phyloP scores from a whole-genome alignment of 768 basidiomycete species.

The Daedaleopsis nitida region DNA sequence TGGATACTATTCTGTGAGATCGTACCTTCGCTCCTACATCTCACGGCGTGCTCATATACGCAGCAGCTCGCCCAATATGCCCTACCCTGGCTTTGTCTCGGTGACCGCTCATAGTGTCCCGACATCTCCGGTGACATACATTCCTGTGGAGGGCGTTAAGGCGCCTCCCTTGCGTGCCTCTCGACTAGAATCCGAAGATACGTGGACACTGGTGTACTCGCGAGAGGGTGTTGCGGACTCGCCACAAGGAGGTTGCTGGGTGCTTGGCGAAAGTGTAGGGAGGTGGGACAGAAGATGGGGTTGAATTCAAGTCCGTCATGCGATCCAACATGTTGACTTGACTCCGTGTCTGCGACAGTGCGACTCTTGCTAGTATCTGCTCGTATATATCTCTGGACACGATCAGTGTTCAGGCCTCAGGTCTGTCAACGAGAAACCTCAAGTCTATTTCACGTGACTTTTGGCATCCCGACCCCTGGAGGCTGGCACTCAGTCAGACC shows the following conservation, averaged over 20 bases:
- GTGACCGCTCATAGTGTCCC: slow-evolving; percentile 48
- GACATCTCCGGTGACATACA: slow-evolving; percentile 52
- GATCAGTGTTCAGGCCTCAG: too few species aligned
- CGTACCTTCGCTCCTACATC: neutral
- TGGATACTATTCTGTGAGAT: slow-evolving; percentile 48
- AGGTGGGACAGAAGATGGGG: slow-evolving; percentile 46
- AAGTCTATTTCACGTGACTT: too few species aligned
- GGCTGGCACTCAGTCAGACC: too few species aligned
- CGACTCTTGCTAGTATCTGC: too few species aligned
- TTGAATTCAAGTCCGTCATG: slow-evolving; percentile 18
- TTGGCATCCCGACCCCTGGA: too few species aligned
- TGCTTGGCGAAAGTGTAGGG: slow-evolving; percentile 46
- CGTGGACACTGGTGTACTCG: slow-evolving; percentile 41
- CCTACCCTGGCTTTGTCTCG: slow-evolving; percentile 39
- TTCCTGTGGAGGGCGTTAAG: slow-evolving; percentile 35
- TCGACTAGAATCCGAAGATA: slow-evolving; percentile 54
- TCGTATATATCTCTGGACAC: too few species aligned
- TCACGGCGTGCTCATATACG: neutral
- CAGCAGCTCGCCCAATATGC: neutral
- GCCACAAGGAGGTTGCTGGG: slow-evolving; percentile 36
- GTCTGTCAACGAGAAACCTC: too few species aligned
- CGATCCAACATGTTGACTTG: neutral
- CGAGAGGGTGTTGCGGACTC: slow-evolving; percentile 5
- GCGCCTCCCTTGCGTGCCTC: slow-evolving; percentile 45
- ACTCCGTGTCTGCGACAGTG: too few species aligned